Evolutionary conservation across 2,329 filamentous ascomycete genomes (phyloP), one percentile per base, ranked within the genome.

Genomic region (Hortaea werneckii): DNA sequence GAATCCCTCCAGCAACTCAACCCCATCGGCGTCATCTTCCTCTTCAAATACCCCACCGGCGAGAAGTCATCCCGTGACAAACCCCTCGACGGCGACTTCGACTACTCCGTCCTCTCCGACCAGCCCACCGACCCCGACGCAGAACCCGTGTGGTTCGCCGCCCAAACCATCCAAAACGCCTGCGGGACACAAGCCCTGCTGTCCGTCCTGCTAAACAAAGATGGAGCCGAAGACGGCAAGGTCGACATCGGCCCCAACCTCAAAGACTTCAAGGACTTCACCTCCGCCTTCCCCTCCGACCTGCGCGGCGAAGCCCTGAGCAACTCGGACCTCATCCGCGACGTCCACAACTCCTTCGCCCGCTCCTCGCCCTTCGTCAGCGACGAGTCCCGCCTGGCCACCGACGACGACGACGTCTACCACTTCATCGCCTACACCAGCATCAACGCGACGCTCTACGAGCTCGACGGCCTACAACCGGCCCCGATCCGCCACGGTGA

Each of bases 151-250:
- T 98, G 95, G 76, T 98, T 98, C 68, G 92, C 92, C 4, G 82
- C 83, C 29, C 92, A 98, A 71, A 96, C 90, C 4, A 98, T 98
- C 64, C 90, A 96, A 68, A 98, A 98, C 67, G 92, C 92, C 6
- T 98, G 92, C 69, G 92, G 89, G 39, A 98, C 92, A 11, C 92
- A 98, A 67, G 92, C 92, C 3, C 79, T 98, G 40, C 78, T 98
- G 37, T 92, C 85, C 44, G 86, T 96, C 45, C 76, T 96, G 29
- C 73, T 98, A 55, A 98, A 98, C 71, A 85, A 94, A 66, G 50
- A 52, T 37, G 37, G 37, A 20, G 20, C 32, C 9, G 5, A 42
- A 20, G 8, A 9, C 32, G 77, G 45, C 20, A n/a, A 45, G 27
- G 46, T 49, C 27, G 54, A 55, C 4, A 80, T 95, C 51, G 89